Evolutionary conservation across 2,329 filamentous ascomycete genomes (phyloP).

Genomic region (Trichoderma oligosporum): DNA sequence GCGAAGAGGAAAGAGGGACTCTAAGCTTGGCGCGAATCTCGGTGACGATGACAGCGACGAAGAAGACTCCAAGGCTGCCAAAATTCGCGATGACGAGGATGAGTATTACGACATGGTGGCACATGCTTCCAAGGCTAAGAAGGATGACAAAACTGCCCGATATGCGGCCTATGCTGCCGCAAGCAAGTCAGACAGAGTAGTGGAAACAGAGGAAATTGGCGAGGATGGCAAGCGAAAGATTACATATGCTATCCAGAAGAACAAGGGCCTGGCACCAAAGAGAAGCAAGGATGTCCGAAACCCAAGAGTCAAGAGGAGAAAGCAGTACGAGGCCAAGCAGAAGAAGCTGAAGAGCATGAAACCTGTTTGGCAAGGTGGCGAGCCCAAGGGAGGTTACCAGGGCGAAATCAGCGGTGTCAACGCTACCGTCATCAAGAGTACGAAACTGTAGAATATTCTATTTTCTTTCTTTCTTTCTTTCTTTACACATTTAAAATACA

Average conservation of each 20-base stretch:
- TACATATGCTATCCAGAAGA: slow-evolving; percentile 92
- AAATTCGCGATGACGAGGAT: slow-evolving; percentile 57
- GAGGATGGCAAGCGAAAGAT: slow-evolving; percentile 89
- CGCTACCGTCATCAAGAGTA: slow-evolving; percentile 85
- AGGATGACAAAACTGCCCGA: slow-evolving; percentile 63
- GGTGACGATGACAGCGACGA: slow-evolving; percentile 66
- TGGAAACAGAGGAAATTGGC: slow-evolving; percentile 66
- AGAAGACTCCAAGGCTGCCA: slow-evolving; percentile 55
- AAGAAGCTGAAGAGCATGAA: slow-evolving; percentile 92
- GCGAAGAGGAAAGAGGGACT: slow-evolving; percentile 67
- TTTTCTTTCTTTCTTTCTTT: too few relatives aligned
- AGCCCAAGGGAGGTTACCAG: slow-evolving; percentile 79
- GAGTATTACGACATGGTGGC: slow-evolving; percentile 92
- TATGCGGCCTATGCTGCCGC: slow-evolving; percentile 57
- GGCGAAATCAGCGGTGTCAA: slow-evolving; percentile 97
- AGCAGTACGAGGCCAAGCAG: slow-evolving; percentile 93
- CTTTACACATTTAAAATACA: too few relatives aligned
- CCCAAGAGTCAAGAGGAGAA: slow-evolving; percentile 95
- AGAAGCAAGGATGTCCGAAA: slow-evolving; percentile 93
- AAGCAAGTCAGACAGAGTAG: slow-evolving; percentile 58
- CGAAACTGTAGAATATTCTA: slow-evolving; percentile 75
- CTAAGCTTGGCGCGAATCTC: slow-evolving; percentile 62
- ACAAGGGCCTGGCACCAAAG: slow-evolving; percentile 87
- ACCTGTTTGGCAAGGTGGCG: slow-evolving; percentile 78
- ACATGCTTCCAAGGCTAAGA: slow-evolving; percentile 64